These are phyloP conservation scores for Cordyceps fumosorosea DNA, from an alignment of 2,329 filamentous ascomycete genomes.

Conservation along the genomic window DNA sequence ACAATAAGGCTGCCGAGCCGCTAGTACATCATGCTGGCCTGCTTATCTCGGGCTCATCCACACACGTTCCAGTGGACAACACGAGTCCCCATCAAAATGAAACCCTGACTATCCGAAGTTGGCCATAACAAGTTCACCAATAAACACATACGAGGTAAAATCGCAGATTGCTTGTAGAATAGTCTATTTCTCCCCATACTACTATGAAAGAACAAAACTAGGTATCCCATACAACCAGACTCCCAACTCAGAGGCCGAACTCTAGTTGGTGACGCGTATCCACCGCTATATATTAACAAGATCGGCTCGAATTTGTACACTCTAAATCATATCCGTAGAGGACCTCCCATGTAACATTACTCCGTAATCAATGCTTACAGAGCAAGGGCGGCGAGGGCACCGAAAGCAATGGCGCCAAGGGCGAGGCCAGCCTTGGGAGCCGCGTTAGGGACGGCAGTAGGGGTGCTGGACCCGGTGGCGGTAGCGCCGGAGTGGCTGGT, in stretches of 20 bases:
- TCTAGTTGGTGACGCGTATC: background rate
- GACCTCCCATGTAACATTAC: background rate
- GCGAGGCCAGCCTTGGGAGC: conserved; percentile 21
- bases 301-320: conserved; percentile 13
- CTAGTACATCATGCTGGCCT: background rate
- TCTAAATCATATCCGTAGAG: conserved; percentile 1
- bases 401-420: conserved; percentile 20
- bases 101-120: background rate
- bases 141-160: no score
- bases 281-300: conserved; percentile 11
- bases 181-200: conserved; percentile 1
- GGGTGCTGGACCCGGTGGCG: conserved; percentile 8
- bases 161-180: background rate
- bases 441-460: conserved; percentile 19
- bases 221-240: conserved; percentile 8
- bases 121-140: no score
- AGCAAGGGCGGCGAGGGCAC: conserved; percentile 24
- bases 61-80: background rate
- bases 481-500: conserved; percentile 15
- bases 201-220: background rate
- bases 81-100: background rate
- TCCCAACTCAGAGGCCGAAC: conserved; percentile 1
- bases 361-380: conserved; percentile 18
- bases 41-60: background rate
- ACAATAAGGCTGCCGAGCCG: background rate